These are phyloP conservation scores for Populus deltoides DNA, from an alignment of 345 rosid species.

Conservation along the genomic window DNA sequence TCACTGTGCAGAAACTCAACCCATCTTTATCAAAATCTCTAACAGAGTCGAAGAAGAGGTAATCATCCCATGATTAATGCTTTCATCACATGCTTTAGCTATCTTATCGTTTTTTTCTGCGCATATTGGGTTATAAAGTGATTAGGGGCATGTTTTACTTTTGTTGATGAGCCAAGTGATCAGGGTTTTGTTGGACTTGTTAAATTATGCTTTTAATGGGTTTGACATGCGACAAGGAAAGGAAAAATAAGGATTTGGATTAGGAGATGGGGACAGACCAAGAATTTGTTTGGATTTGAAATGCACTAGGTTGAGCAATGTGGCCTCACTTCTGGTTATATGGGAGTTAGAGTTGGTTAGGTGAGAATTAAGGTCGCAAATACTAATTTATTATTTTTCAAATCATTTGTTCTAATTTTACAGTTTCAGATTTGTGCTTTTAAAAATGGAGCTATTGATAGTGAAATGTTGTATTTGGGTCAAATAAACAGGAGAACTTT, in stretches of 20 bases:
- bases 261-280: not conserved
- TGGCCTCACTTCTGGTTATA: not conserved
- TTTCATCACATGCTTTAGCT: not conserved
- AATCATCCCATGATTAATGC: not conserved
- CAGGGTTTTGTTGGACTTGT: not conserved
- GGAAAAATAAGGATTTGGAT: not conserved
- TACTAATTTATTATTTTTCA: not conserved
- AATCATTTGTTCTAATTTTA: not conserved
- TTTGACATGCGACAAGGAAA: not conserved
- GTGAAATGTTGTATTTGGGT: constrained; percentile 45
- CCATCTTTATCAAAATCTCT: constrained; percentile 13
- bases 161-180: not conserved
- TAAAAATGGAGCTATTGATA: constrained; percentile 28
- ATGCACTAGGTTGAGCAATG: not conserved
- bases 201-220: not conserved
- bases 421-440: not conserved
- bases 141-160: not conserved
- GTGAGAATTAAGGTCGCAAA: not conserved
- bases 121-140: not conserved
- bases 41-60: constrained; percentile 35
- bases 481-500: constrained; percentile 84
- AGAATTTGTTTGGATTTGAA: not conserved
- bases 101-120: not conserved
- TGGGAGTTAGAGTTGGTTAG: not conserved
- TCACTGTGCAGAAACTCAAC: constrained; percentile 16